Evolutionary conservation across 176 grass and related monocot genomes (phyloP).

Genomic region (Musa schizocarpa): DNA sequence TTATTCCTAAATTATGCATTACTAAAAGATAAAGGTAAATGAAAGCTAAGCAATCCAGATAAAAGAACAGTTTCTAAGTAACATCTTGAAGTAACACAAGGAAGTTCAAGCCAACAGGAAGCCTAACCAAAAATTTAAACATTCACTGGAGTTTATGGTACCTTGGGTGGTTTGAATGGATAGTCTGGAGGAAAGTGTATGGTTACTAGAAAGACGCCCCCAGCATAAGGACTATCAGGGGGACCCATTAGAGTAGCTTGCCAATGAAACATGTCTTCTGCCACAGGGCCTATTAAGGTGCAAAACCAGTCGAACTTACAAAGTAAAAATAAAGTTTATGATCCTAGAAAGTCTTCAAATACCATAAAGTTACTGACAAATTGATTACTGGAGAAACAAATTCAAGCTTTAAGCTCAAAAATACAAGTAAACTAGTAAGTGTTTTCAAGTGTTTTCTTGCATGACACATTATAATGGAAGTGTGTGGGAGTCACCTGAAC

Average conservation of each 20-base stretch:
- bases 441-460: background rate
- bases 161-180: slow-evolving; percentile 15
- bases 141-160: background rate
- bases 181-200: slow-evolving; percentile 16
- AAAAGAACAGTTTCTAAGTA: background rate
- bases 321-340: background rate
- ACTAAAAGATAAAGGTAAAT: background rate
- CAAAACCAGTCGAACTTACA: background rate
- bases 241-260: slow-evolving; percentile 14
- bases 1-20: background rate
- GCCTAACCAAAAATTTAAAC: background rate
- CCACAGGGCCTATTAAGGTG: slow-evolving; percentile 9
- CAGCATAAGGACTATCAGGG: slow-evolving; percentile 8
- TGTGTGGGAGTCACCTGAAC: background rate
- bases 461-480: background rate
- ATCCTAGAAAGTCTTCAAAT: background rate
- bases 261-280: slow-evolving; percentile 12
- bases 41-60: background rate
- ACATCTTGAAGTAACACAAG: background rate
- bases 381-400: background rate
- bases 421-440: background rate
- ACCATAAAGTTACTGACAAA: background rate
- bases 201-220: slow-evolving; percentile 12
- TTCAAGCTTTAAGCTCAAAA: background rate
- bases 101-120: background rate